Percentiles rank a stretch among this genome's conserved stretches.
Conservation (phyloP, 169 alveolate species). For the Amoebophrya sp. region DNA sequence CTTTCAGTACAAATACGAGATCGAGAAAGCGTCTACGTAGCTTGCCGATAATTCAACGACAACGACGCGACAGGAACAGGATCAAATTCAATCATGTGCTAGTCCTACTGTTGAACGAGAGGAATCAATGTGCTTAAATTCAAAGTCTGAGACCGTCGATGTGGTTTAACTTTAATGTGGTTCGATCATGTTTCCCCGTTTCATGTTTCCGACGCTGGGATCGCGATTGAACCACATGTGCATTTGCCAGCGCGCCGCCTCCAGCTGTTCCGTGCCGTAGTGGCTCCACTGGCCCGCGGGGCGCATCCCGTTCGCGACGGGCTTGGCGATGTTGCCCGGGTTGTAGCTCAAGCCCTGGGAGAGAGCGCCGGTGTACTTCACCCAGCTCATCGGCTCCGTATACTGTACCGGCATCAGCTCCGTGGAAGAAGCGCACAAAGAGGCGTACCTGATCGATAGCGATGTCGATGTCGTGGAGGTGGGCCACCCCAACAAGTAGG, state of each 20-base stretch:
- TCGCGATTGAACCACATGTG: background rate
- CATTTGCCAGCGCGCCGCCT: background rate
- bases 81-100: background rate
- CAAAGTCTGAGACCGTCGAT: background rate
- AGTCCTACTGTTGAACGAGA: background rate
- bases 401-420: background rate
- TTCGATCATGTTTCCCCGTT: background rate
- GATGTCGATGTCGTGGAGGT: too few relatives aligned
- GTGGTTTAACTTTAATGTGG: background rate
- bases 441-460: too few relatives aligned
- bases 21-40: too few relatives aligned
- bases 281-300: background rate
- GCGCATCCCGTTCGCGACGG: background rate
- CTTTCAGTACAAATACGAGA: background rate
- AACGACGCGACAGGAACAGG: background rate
- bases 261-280: background rate
- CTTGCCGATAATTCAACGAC: too few relatives aligned
- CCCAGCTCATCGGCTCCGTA: background rate
- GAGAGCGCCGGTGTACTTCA: background rate
- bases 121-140: background rate
- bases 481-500: too few relatives aligned
- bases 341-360: background rate
- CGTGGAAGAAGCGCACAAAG: too few relatives aligned
- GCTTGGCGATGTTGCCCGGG: background rate
- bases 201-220: background rate